Percentiles rank a stretch among this genome's conserved stretches.
Conservation (phyloP, 2,329 filamentous ascomycete species). For the Tolypocladium inflatum region DNA sequence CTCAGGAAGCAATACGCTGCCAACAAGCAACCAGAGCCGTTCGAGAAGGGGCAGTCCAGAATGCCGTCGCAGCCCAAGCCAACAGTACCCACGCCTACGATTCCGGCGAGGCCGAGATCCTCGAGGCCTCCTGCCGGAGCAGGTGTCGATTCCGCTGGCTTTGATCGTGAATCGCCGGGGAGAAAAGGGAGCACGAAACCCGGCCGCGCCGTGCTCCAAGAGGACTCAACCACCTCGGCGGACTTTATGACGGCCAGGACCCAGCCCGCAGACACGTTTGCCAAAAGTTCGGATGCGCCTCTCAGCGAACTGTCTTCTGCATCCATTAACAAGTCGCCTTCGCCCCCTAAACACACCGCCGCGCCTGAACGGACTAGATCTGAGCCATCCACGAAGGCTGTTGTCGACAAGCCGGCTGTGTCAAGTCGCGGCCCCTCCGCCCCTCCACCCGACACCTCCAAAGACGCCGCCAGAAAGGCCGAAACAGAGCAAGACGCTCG, state of each 20-base stretch:
- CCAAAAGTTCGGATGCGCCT: conserved; percentile 19
- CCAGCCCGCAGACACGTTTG: conserved; percentile 19
- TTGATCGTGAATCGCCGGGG: conserved; percentile 21
- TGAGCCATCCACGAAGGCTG: conserved; percentile 18
- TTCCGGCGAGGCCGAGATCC: neutral
- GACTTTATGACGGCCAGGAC: conserved; percentile 33
- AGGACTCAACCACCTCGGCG: conserved; percentile 19
- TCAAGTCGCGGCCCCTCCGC: conserved; percentile 4
- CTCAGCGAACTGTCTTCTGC: conserved; percentile 31
- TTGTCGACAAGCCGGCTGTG: conserved; percentile 2
- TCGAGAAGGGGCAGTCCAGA: neutral
- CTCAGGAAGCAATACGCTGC: conserved; percentile 23
- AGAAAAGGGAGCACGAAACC: conserved; percentile 4
- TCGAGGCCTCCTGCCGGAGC: conserved; percentile 10
- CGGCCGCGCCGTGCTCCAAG: conserved; percentile 1
- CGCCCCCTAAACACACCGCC: conserved; percentile 17
- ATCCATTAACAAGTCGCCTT: conserved; percentile 31
- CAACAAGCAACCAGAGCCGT: conserved; percentile 5
- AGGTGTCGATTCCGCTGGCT: conserved; percentile 30
- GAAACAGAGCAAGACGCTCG: conserved; percentile 6
- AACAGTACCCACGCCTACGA: neutral
- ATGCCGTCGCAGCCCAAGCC: conserved; percentile 3
- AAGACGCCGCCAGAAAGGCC: neutral
- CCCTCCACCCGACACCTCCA: conserved; percentile 2
- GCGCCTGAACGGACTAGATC: conserved; percentile 24